Base-by-base conservation (phyloP, 495 filamentous ascomycete genomes). In the Penicillium odoratum region DNA sequence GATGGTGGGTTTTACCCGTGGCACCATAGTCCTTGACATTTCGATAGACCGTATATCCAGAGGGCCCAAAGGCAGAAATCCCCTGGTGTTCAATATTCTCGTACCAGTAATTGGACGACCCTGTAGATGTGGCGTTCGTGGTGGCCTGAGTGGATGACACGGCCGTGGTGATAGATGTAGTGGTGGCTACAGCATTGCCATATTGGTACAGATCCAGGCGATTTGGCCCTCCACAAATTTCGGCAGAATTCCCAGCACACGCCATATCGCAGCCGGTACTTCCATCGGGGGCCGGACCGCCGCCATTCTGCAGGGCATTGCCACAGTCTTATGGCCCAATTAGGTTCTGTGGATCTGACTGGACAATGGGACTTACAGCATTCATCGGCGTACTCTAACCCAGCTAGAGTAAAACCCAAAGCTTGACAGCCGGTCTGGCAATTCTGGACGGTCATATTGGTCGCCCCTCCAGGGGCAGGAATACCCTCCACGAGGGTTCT, bases 11-110 rank as follows among this genome's bases (percentile, higher is more conserved):
- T 18, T 11, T 18, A 48, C 53, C 53, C 11, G 33, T 56, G 9
- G 53, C 53, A 26, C 53, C 53, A 49, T 48, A 56, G 13, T 56
- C 53, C 31, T 49, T 48, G 7, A 56, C 53, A 42, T 56, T 56
- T 34, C 53, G 44, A 33, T 38, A 49, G 33, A 49, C 45, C 45
- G 30, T 48, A 30, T 56, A 56, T 18, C 43, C 43, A n/a, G 44
- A 48, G 9, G 53, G 53, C 4, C 31, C 53, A 15, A 56, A 49
- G 44, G 53, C 30, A 8, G 44, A 48, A 15, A 29, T 38, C 11
- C 53, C 53, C 31, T 40, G 30, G 44, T 56, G 45, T 18, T 56
- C 45, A 25, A 56, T 48, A n/a, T 31, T 28, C 33, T 48, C 53
- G 30, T 36, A 36, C 45, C 53, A 48, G 25, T 45, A 45, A 2